Conservation (phyloP, 2,329 filamentous ascomycete genomes). For the Daldinia sp. region DNA sequence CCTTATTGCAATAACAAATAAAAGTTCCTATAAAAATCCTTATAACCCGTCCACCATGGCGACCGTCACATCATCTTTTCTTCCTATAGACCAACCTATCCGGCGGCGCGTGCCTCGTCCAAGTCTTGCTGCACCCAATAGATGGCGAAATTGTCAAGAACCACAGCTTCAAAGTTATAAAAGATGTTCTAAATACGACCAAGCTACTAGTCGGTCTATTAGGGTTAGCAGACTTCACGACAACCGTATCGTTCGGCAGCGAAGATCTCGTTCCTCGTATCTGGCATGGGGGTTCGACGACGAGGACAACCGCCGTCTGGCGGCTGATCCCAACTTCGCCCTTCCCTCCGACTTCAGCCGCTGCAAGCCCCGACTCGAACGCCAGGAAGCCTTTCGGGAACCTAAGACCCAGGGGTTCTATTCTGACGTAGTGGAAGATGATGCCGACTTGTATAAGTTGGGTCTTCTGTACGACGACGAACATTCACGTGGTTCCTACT, state of each 20-base stretch:
- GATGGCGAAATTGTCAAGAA: background rate
- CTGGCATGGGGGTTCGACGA: slow-evolving; percentile 25
- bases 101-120: slow-evolving; percentile 4
- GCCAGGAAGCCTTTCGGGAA: slow-evolving; percentile 49
- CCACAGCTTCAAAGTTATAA: background rate
- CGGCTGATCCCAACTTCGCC: slow-evolving; percentile 36
- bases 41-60: slow-evolving; percentile 16
- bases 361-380: slow-evolving; percentile 44
- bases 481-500: slow-evolving; percentile 39
- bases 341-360: slow-evolving; percentile 42
- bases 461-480: slow-evolving; percentile 48
- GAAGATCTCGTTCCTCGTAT: slow-evolving; percentile 19
- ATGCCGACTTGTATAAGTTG: slow-evolving; percentile 46
- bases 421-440: slow-evolving; percentile 43
- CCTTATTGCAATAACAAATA: slow-evolving; percentile 8
- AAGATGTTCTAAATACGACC: slow-evolving; percentile 15
- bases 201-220: slow-evolving; percentile 2
- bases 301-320: slow-evolving; percentile 36
- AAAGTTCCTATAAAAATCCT: slow-evolving; percentile 22
- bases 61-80: slow-evolving; percentile 2
- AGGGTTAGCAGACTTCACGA: slow-evolving; percentile 16
- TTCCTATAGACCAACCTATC: slow-evolving; percentile 14
- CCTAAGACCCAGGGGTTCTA: slow-evolving; percentile 33
- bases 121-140: background rate
- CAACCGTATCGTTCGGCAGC: slow-evolving; percentile 30